Conservation (phyloP, 1,139 yeast species). For the Yamadazyma pseudoaaseri region DNA sequence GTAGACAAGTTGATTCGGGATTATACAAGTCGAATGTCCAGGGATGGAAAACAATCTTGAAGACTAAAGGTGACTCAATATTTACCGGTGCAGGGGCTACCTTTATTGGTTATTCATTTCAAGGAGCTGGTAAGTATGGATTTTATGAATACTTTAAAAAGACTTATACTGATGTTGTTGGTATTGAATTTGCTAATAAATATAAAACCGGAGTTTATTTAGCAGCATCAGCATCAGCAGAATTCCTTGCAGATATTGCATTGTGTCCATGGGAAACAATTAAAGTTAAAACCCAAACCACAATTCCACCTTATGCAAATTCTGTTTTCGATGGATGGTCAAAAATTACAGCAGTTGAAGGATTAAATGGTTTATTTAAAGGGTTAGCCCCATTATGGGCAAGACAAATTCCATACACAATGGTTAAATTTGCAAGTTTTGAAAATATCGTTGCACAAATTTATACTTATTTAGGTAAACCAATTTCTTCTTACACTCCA, state of each 20-base stretch:
- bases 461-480: slow-evolving; percentile 52
- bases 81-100: slow-evolving; percentile 92
- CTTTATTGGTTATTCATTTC: slow-evolving; percentile 84
- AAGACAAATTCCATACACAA: slow-evolving; percentile 94
- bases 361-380: slow-evolving; percentile 72
- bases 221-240: slow-evolving; percentile 90
- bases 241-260: slow-evolving; percentile 83
- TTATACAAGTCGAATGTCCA: slow-evolving; percentile 73
- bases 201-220: slow-evolving; percentile 74
- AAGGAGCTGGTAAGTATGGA: slow-evolving; percentile 97
- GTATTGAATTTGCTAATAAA: slow-evolving; percentile 59
- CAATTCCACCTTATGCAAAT: slow-evolving; percentile 77
- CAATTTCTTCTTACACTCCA: slow-evolving; percentile 37
- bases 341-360: slow-evolving; percentile 66
- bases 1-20: slow-evolving; percentile 78
- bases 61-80: slow-evolving; percentile 73
- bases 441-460: slow-evolving; percentile 82
- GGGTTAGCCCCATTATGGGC: slow-evolving; percentile 91
- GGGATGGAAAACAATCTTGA: slow-evolving; percentile 74
- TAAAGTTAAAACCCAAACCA: slow-evolving; percentile 89
- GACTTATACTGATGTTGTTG: slow-evolving; percentile 65
- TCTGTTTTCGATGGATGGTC: slow-evolving; percentile 65
- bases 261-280: slow-evolving; percentile 94
- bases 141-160: slow-evolving; percentile 88
- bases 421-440: slow-evolving; percentile 93